phyloP scores from a whole-genome alignment of 371 early-diverging fungal genomes.

The Coemansia sp. region DNA sequence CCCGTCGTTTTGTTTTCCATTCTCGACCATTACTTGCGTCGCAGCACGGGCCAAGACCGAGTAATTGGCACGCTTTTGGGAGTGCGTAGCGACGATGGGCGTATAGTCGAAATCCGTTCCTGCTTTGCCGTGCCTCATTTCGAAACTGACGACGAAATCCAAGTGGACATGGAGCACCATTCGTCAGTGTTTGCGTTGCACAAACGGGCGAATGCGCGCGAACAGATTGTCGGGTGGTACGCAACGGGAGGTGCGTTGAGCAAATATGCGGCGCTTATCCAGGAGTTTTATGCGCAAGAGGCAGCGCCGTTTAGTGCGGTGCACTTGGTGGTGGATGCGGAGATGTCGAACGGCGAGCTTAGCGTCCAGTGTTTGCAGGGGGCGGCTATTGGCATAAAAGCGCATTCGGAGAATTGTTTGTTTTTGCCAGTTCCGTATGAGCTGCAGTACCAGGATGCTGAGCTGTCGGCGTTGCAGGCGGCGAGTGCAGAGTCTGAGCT shows the following conservation, averaged over 20 bases:
- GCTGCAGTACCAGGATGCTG: conserved; percentile 83
- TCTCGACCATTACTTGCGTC: conserved; percentile 87
- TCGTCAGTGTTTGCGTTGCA: conserved; percentile 81
- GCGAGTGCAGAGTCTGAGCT: conserved; percentile 61
- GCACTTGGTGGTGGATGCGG: conserved; percentile 84
- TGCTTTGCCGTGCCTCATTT: conserved; percentile 82
- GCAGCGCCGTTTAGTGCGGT: conserved; percentile 79
- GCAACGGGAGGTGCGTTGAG: conserved; percentile 66
- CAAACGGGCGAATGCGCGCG: conserved; percentile 84
- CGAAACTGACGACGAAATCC: conserved; percentile 67
- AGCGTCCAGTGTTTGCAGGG: conserved; percentile 73
- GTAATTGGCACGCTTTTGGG: conserved; percentile 88
- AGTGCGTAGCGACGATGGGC: conserved; percentile 77
- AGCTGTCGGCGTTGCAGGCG: conserved; percentile 68
- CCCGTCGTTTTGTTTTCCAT: conserved; percentile 91
- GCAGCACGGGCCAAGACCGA: conserved; percentile 74
- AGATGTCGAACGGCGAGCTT: conserved; percentile 67
- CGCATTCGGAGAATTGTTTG: conserved; percentile 63
- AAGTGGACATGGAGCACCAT: conserved; percentile 88
- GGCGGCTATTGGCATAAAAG: conserved; percentile 31
- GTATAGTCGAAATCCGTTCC: conserved; percentile 83
- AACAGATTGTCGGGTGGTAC: conserved; percentile 92
- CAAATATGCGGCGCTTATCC: conserved; percentile 77
- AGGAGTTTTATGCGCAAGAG: conserved; percentile 83
- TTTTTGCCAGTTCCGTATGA: conserved; percentile 86